Conservation (phyloP, 2,329 filamentous ascomycete species). For the Pestalotiopsis fici region DNA sequence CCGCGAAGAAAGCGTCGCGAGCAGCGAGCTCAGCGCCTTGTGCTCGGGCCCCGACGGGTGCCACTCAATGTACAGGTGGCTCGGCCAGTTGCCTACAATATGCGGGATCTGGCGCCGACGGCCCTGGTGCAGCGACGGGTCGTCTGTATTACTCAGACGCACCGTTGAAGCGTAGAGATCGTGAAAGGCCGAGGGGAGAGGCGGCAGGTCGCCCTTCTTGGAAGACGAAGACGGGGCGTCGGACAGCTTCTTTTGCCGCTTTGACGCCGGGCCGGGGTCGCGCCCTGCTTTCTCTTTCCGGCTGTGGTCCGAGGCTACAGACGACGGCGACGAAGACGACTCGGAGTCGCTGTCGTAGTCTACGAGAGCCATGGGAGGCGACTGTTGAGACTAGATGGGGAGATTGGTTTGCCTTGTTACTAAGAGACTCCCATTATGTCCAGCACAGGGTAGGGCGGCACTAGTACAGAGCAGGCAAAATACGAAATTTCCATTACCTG, state of each 20-base stretch:
- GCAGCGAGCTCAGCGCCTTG: slow-evolving; percentile 43
- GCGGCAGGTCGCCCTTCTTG: slow-evolving; percentile 55
- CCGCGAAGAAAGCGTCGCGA: slow-evolving; percentile 33
- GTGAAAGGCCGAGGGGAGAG: slow-evolving; percentile 79
- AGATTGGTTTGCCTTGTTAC: not conserved
- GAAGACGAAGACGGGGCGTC: too few species aligned
- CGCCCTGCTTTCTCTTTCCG: not conserved
- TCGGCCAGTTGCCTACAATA: slow-evolving; percentile 87
- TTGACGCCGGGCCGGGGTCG: slow-evolving; percentile 14
- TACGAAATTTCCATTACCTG: not conserved
- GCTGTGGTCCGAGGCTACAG: slow-evolving; percentile 16
- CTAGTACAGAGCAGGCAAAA: slow-evolving; percentile 3
- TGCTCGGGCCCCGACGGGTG: slow-evolving; percentile 40
- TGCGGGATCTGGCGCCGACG: slow-evolving; percentile 82
- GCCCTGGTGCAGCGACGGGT: slow-evolving; percentile 83
- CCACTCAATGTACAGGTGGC: slow-evolving; percentile 90
- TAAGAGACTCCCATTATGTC: not conserved
- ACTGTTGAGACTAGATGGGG: not conserved
- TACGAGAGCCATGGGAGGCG: slow-evolving; percentile 34
- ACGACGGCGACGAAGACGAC: too few species aligned
- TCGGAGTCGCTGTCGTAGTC: slow-evolving; percentile 29
- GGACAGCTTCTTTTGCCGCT: too few species aligned
- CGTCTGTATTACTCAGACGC: slow-evolving; percentile 75
- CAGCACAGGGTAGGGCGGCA: not conserved
- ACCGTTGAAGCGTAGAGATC: slow-evolving; percentile 86